Percentiles rank a stretch among this genome's conserved stretches.
phyloP scores from a whole-genome alignment of 768 basidiomycete genomes.

The Sporobolomyces phaffii region DNA sequence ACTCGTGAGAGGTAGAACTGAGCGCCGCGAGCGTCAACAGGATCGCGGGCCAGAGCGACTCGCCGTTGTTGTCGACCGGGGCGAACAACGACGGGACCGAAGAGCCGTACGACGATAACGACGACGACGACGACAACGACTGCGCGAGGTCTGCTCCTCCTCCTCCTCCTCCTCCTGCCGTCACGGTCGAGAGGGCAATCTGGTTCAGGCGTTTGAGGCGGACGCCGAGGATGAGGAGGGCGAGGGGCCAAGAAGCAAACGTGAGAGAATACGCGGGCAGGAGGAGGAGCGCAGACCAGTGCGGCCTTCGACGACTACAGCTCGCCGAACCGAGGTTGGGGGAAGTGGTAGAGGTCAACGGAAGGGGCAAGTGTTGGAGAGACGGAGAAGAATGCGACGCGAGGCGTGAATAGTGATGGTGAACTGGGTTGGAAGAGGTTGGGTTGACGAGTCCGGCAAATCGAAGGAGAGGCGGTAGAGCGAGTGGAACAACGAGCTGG shows the following conservation, averaged over 20 bases:
- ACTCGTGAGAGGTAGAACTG: conserved; percentile 22
- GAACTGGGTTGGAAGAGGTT: background rate
- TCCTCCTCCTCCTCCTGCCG: too few species aligned
- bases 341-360: background rate
- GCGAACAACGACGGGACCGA: background rate
- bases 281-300: conserved; percentile 19
- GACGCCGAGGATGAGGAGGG: conserved; percentile 40
- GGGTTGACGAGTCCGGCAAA: conserved; percentile 1
- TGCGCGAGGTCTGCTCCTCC: too few species aligned
- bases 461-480: conserved; percentile 15
- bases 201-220: conserved; percentile 30
- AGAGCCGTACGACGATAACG: background rate
- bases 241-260: conserved; percentile 35
- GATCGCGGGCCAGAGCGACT: conserved; percentile 37
- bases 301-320: background rate
- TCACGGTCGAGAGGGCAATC: background rate
- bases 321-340: background rate
- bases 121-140: background rate
- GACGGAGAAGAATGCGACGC: background rate
- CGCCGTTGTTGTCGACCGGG: background rate
- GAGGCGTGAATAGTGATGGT: conserved; percentile 9
- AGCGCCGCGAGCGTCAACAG: conserved; percentile 34
- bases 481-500: conserved; percentile 26
- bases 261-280: conserved; percentile 14
- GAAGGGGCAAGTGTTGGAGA: background rate